Base-by-base conservation (phyloP, 805 yeast species). In the Candida krabiensis region DNA sequence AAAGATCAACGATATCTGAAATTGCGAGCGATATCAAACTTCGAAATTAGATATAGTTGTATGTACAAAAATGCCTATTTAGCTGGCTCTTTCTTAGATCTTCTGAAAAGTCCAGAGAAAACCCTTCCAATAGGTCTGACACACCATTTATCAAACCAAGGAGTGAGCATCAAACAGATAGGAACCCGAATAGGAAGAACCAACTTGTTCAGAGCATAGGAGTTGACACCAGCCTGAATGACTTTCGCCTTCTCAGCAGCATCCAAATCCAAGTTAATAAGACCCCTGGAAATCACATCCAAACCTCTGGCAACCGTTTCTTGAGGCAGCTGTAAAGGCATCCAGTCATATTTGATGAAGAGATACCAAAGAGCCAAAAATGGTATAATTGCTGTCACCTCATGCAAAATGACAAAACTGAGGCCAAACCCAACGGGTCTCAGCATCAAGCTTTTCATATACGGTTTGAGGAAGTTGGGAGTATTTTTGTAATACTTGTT, bases 311-410 rank as follows among this genome's bases (percentile, higher is more conserved):
- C 67, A 11, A 75, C 52, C 4, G 72, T 69, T 61, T 76, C 73
- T n/a, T 67, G 57, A 0, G 81, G 79, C 14, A 75, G 51, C 31
- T 71, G 73, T 21, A 71, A 38, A 1, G 80, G 77, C 7, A 67
- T 47, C 41, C 63, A 53, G 32, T 65, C 62, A 21, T 61, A 61
- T 37, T 73, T 64, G 49, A 75, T 74, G 44, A 73, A 64, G 4
- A 64, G 41, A 41, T 66, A 74, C 82, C 83, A 77, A 4, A 76
- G 45, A 0, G 71, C 69, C 4, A 75, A 48, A 35, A 77, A 66
- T 5, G 83, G 83, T 14, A 73, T 65, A 3, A 77, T 64, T 1
- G 80, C 80, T 0, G 79, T 66, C 33, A 73, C 53, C 48, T 77
- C 81, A 45, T 77, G 83, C 12, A 77, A 60, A 9, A 75, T 63